A percentile compares a stretch with the other conserved stretches of the same genome.
Evolutionary conservation across 768 basidiomycete species (phyloP).

Genomic region (Hygrophorus pudorinus): DNA sequence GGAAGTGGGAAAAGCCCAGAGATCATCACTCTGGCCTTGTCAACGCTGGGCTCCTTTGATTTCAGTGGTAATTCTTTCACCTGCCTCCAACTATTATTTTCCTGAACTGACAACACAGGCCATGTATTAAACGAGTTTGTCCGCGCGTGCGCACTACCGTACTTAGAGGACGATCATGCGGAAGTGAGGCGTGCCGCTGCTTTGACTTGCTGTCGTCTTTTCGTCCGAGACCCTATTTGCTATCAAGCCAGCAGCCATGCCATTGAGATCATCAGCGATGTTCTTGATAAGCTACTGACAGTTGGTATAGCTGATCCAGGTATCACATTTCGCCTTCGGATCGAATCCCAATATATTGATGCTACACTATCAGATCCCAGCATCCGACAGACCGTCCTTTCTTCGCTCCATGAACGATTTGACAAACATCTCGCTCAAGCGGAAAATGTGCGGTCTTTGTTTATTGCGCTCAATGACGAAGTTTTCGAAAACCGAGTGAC

Average conservation of each 20-base stretch:
- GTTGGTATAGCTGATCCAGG: conserved; percentile 96
- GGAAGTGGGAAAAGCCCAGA: conserved; percentile 57
- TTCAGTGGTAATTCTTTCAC: conserved; percentile 60
- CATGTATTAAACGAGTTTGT: conserved; percentile 96
- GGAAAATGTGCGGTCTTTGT: conserved; percentile 94
- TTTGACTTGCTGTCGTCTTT: conserved; percentile 82
- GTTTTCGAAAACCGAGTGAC: conserved; percentile 87
- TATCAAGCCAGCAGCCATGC: conserved; percentile 94
- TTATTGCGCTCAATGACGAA: conserved; percentile 96
- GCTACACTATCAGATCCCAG: conserved; percentile 43
- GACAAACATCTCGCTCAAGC: conserved; percentile 97
- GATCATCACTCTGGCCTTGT: conserved; percentile 71
- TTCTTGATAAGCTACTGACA: conserved; percentile 91
- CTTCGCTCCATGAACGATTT: conserved; percentile 83
- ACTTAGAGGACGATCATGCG: conserved; percentile 84
- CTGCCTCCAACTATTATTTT: neutral
- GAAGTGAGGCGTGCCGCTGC: conserved; percentile 89
- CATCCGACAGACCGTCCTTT: conserved; percentile 81
- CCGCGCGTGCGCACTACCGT: conserved; percentile 81
- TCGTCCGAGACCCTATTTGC: conserved; percentile 91
- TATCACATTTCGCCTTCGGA: conserved; percentile 16
- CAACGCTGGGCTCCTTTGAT: conserved; percentile 85
- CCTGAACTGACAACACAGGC: conserved; percentile 33
- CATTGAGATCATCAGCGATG: conserved; percentile 94
- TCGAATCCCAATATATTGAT: neutral